Evolutionary conservation across 768 basidiomycete species (phyloP), one percentile per base, ranked within the genome.

Genomic region (Lanmaoa pseudosensibilis): DNA sequence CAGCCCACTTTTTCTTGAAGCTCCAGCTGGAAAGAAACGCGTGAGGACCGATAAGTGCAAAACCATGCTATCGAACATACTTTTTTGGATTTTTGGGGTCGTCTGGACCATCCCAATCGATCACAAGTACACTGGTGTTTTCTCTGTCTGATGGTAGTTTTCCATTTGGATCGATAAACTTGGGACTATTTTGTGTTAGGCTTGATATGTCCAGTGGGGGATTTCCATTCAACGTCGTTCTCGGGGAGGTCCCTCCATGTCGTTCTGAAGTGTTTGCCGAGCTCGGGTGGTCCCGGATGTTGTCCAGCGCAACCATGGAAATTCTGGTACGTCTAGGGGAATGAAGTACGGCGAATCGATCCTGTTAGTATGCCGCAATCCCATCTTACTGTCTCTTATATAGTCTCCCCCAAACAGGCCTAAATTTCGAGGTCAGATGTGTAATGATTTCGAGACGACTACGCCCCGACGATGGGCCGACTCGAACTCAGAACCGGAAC

Each of bases 51-150:
- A 12, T 3, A 5, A 15, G 8, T 12, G 11, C n/a, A 16, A 34
- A 4, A 41, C 11, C 30, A 39, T 23, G 13, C 2, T 50, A n/a
- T 9, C 0, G 13, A 10, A 59, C 75, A 36, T 55, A 83, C 84
- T 85, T 85, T 69, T 80, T 80, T 0, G 85, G 85, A 67, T 86
- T 85, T 18, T 64, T 32, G 0, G 80, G 80, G n/a, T n/a, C n/a
- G n/a, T n/a, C n/a, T 1, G 83, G 80, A 5, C 84, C 84, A 52
- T 86, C 83, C 84, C 84, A 87, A 54, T 84, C 79, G 6, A 87
- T 76, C 19, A 83, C 65, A 25, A 71, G 58, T 5, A 57, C 34
- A 18, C 25, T 27, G 2, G 32, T 12, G 5, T 38, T 21, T 4
- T 40, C 46, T 10, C 3, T 18, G 5, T 10, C 25, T 16, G 16